phyloP scores from a whole-genome alignment of 768 basidiomycete species.

The Amanita fuliginea region DNA sequence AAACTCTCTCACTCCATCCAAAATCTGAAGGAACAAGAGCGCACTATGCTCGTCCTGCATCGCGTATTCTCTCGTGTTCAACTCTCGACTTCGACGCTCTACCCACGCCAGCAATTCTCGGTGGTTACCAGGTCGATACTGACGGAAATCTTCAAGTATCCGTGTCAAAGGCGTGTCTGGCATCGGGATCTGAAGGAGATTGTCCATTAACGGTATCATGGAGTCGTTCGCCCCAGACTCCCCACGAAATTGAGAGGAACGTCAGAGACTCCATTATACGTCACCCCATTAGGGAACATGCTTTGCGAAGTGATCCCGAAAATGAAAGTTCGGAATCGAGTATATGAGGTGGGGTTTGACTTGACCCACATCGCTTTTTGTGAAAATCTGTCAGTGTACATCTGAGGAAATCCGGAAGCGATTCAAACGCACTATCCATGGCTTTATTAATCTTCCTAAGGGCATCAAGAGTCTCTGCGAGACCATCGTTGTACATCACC shows the following conservation, averaged over 20 bases:
- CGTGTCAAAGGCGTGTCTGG: no score
- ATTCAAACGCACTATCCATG: slow-evolving; percentile 4
- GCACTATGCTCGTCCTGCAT: slow-evolving; percentile 9
- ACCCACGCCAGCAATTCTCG: slow-evolving; percentile 17
- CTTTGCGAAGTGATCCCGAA: slow-evolving; percentile 20
- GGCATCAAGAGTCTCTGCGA: not conserved
- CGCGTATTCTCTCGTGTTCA: slow-evolving; percentile 11
- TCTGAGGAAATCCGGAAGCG: no score
- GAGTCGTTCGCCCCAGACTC: slow-evolving; percentile 19
- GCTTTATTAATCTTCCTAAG: slow-evolving; percentile 1
- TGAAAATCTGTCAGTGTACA: no score
- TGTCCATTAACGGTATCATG: slow-evolving; percentile 19
- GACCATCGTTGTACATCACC: slow-evolving; percentile 12
- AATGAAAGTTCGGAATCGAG: slow-evolving; percentile 23
- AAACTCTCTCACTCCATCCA: slow-evolving; percentile 15
- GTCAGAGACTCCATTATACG: no score
- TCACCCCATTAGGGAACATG: slow-evolving; percentile 21
- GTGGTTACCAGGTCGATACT: slow-evolving; percentile 15
- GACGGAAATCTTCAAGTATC: no score
- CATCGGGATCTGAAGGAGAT: no score
- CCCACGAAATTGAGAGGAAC: slow-evolving; percentile 18
- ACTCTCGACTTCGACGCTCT: slow-evolving; percentile 12
- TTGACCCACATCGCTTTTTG: slow-evolving; percentile 18
- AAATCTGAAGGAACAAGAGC: slow-evolving; percentile 12
- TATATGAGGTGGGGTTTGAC: slow-evolving; percentile 16